Conservation (phyloP, 352 stramenopile species). For the Globisporangium nunn region DNA sequence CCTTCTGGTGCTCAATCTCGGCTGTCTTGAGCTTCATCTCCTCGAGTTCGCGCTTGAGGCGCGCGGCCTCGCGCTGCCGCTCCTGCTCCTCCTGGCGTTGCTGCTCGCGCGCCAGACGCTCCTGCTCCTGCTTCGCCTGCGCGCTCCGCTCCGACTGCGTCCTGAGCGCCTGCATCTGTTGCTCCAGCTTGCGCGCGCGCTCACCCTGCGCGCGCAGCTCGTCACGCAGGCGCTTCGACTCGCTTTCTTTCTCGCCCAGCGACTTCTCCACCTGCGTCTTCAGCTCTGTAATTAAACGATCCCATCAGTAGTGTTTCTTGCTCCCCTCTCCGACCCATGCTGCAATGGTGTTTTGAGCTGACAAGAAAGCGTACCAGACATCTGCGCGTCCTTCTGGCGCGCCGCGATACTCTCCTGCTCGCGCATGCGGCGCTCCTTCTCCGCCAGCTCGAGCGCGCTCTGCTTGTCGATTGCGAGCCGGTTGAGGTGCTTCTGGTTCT, state of each 20-base stretch:
- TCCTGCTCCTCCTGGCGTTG: constrained; percentile 27
- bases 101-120: constrained; percentile 26
- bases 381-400: constrained; percentile 53
- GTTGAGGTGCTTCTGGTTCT: constrained; percentile 75
- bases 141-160: constrained; percentile 29
- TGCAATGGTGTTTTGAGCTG: not conserved
- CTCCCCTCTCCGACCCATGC: too few species aligned
- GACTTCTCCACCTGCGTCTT: constrained; percentile 59
- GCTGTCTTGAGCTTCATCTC: constrained; percentile 38
- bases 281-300: constrained; percentile 23
- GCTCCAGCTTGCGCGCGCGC: constrained; percentile 40
- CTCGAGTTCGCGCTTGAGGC: constrained; percentile 43
- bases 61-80: constrained; percentile 32
- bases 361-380: constrained; percentile 28
- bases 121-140: constrained; percentile 35
- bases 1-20: constrained; percentile 32
- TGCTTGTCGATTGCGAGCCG: constrained; percentile 61
- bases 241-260: constrained; percentile 50
- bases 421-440: constrained; percentile 52
- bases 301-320: not conserved
- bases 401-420: constrained; percentile 45
- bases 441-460: constrained; percentile 39
- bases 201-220: constrained; percentile 55
- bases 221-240: constrained; percentile 61
- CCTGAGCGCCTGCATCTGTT: constrained; percentile 53